These are phyloP conservation scores for Cryptosporidium ubiquitum DNA, from an alignment of 169 alveolate species.

Conservation along the genomic window DNA sequence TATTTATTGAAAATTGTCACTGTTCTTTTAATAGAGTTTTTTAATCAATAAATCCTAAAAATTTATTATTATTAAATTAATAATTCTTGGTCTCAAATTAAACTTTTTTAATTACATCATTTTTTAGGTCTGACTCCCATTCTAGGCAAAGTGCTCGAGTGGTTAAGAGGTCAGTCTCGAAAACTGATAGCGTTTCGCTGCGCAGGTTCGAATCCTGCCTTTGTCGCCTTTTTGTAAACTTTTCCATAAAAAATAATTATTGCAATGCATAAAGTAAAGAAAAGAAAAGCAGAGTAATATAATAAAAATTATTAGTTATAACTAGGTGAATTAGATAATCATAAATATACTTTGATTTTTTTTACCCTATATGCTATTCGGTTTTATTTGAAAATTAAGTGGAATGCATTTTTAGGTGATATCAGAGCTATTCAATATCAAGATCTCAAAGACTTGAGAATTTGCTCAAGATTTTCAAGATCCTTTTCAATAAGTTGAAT, in stretches of 20 bases:
- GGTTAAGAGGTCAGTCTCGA: conserved; percentile 77
- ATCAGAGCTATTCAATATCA: not conserved
- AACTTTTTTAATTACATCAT: not conserved
- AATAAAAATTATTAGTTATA: not conserved
- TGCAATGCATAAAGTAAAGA: not conserved
- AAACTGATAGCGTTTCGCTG: conserved; percentile 76
- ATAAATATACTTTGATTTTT: not conserved
- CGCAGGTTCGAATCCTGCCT: conserved; percentile 77
- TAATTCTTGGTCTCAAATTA: not conserved
- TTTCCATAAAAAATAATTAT: too few species aligned
- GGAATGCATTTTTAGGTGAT: not conserved
- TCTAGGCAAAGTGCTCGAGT: conserved; percentile 74
- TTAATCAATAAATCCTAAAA: too few species aligned
- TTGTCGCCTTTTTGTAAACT: conserved; percentile 60
- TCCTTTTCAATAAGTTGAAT: conserved; percentile 62
- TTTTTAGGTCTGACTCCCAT: not conserved
- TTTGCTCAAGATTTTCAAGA: conserved; percentile 65
- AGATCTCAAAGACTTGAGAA: conserved; percentile 36
- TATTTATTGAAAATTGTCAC: too few species aligned
- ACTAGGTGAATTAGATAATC: not conserved
- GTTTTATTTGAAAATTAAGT: not conserved
- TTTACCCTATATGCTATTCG: not conserved
- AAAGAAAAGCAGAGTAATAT: not conserved
- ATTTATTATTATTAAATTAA: too few species aligned
- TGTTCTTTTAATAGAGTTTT: too few species aligned